phyloP scores from a whole-genome alignment of 139 green algal genomes.

The Deuterostichococcus epilithicus region DNA sequence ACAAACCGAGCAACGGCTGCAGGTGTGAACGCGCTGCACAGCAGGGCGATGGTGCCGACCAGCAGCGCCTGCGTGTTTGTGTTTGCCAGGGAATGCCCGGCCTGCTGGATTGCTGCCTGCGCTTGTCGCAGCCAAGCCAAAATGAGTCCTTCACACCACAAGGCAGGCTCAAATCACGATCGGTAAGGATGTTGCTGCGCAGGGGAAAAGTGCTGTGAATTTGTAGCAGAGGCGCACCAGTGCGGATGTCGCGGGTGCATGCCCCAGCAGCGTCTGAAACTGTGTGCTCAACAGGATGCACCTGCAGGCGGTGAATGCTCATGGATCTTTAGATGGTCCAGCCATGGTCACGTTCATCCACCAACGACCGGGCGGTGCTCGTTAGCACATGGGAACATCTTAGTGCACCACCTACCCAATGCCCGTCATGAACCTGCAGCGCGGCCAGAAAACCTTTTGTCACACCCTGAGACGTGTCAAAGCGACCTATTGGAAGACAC shows the following conservation, averaged over 20 bases:
- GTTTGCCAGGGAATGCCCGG: background rate
- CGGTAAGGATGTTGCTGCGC: no score
- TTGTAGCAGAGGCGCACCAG: constrained; percentile 20
- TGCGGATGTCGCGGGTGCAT: background rate
- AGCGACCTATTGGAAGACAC: no score
- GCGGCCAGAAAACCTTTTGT: no score
- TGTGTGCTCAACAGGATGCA: constrained; percentile 31
- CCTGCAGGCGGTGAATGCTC: background rate
- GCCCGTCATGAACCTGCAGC: constrained; percentile 34
- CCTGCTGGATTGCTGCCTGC: background rate
- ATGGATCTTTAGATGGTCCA: no score
- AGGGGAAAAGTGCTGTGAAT: no score
- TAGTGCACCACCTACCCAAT: constrained; percentile 19
- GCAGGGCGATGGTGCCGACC: constrained; percentile 15
- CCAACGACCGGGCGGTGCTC: no score
- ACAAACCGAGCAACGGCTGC: constrained; percentile 6
- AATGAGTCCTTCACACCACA: background rate
- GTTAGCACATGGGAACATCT: no score
- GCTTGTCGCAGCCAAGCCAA: background rate
- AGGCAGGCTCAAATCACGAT: no score
- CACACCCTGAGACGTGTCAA: no score
- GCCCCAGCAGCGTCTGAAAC: constrained; percentile 10
- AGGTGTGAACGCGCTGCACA: constrained; percentile 17
- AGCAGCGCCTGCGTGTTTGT: constrained; percentile 14
- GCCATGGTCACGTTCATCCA: no score